phyloP scores from a whole-genome alignment of 2,329 filamentous ascomycete species.

The Beauveria brongniartii region DNA sequence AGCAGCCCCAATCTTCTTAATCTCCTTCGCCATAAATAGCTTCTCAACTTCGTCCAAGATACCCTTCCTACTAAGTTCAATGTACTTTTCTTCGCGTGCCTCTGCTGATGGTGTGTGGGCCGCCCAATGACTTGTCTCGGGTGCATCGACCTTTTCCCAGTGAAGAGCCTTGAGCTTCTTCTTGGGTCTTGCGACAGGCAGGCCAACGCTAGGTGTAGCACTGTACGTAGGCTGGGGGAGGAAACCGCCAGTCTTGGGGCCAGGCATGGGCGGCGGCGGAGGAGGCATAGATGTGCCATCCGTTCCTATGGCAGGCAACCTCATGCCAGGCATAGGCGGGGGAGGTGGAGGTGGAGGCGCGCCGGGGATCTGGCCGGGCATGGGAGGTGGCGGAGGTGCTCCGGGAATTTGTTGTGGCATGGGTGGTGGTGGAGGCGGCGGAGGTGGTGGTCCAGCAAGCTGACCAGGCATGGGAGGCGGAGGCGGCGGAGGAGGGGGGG shows the following conservation, averaged over 20 bases:
- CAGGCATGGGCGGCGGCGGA: constrained; percentile 58
- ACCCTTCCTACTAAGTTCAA: constrained; percentile 85
- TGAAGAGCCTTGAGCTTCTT: constrained; percentile 99
- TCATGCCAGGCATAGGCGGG: constrained; percentile 31
- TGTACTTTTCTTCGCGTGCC: constrained; percentile 90
- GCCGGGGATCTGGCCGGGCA: constrained; percentile 22
- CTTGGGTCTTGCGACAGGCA: constrained; percentile 83
- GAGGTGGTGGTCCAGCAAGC: constrained; percentile 25
- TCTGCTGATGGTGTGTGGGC: constrained; percentile 76
- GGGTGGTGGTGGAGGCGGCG: constrained; percentile 33
- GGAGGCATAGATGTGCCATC: constrained; percentile 35
- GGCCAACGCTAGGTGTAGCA: constrained; percentile 49
- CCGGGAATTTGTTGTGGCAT: constrained; percentile 21
- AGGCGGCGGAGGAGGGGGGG: constrained; percentile 35
- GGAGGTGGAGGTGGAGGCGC: constrained; percentile 28
- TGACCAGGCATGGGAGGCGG: constrained; percentile 31
- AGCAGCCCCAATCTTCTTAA: constrained; percentile 71
- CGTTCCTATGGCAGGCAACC: constrained; percentile 28
- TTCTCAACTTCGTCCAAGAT: constrained; percentile 97
- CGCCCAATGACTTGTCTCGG: constrained; percentile 89
- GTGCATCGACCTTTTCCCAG: constrained; percentile 96
- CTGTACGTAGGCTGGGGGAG: constrained; percentile 54
- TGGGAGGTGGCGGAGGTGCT: constrained; percentile 31
- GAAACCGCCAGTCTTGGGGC: constrained; percentile 67
- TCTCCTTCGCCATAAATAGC: constrained; percentile 94